Percentiles rank a stretch among this genome's conserved stretches.
Conservation (phyloP, 129 eudicot species). For the Centella asiatica region DNA sequence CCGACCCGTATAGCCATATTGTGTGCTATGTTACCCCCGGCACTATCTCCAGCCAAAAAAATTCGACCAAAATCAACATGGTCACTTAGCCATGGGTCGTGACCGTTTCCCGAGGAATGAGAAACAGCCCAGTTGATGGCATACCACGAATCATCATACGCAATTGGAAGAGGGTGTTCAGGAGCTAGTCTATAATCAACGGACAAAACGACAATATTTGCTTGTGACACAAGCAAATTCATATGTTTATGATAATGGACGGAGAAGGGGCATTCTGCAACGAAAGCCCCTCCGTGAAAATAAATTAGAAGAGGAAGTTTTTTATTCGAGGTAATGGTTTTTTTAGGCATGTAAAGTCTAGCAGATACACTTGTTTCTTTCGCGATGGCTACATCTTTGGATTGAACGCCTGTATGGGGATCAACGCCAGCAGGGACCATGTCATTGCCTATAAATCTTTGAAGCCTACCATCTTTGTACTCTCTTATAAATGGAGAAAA, state of each 20-base stretch:
- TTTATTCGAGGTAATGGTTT: neutral
- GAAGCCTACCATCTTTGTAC: conserved; percentile 4
- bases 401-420: conserved; percentile 26
- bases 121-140: conserved; percentile 41
- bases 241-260: conserved; percentile 23
- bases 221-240: conserved; percentile 18
- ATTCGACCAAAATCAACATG: conserved; percentile 31
- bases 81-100: conserved; percentile 29
- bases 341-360: conserved; percentile 19
- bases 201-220: conserved; percentile 20
- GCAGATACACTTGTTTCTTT: conserved; percentile 16
- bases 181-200: conserved; percentile 44
- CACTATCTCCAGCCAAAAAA: conserved; percentile 41
- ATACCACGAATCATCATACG: conserved; percentile 37
- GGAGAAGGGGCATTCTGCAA: conserved; percentile 23
- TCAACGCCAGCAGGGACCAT: conserved; percentile 19
- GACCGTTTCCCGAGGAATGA: conserved; percentile 19
- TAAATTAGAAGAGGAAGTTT: conserved; percentile 35
- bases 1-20: conserved; percentile 30
- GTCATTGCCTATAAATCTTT: neutral
- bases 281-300: conserved; percentile 42
- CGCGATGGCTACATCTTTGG: conserved; percentile 33
- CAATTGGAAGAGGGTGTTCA: conserved; percentile 24
- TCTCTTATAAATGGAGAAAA: neutral
- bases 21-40: conserved; percentile 40